A percentile compares a stretch with the other conserved stretches of the same genome.
phyloP scores from a whole-genome alignment of 1,284 basidiomycete species.

The Mrakiaceae sp. region DNA sequence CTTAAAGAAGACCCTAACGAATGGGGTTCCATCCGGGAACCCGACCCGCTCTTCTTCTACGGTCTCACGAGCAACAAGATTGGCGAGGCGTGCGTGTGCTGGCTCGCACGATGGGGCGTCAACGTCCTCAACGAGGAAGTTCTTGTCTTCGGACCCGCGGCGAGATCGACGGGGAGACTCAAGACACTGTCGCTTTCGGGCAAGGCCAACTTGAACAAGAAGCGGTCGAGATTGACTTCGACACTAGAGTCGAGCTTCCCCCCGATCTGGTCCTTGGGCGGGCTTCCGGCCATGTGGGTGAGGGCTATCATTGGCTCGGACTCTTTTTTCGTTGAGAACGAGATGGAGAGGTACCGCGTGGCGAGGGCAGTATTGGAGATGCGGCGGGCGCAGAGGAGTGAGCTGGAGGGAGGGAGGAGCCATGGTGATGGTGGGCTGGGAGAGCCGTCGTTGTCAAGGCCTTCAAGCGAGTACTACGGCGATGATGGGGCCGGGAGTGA shows the following conservation, averaged over 20 bases:
- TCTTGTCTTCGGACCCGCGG: conserved; percentile 14
- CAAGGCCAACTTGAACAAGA: background rate
- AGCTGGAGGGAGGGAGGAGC: background rate
- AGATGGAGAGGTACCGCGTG: conserved; percentile 68
- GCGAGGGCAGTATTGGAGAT: conserved; percentile 66
- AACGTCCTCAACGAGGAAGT: conserved; percentile 63
- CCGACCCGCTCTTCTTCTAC: conserved; percentile 48
- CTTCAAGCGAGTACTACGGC: conserved; percentile 10
- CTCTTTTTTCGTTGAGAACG: conserved; percentile 64
- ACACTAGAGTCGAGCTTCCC: conserved; percentile 27
- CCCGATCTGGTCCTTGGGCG: conserved; percentile 54
- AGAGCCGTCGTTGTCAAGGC: background rate
- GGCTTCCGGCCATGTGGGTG: conserved; percentile 60
- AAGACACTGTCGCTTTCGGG: background rate
- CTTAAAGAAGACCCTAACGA: background rate
- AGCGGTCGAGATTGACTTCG: background rate
- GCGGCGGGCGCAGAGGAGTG: conserved; percentile 40
- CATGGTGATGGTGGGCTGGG: conserved; percentile 1
- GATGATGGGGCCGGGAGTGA: background rate
- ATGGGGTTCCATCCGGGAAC: background rate
- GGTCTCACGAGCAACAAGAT: conserved; percentile 78
- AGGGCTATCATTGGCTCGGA: conserved; percentile 65
- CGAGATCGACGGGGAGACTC: conserved; percentile 2
- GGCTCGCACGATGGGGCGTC: conserved; percentile 73
- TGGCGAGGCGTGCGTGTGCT: conserved; percentile 77